Conservation (phyloP, 2,329 filamentous ascomycete species). For the Hypoxylon sp. region DNA sequence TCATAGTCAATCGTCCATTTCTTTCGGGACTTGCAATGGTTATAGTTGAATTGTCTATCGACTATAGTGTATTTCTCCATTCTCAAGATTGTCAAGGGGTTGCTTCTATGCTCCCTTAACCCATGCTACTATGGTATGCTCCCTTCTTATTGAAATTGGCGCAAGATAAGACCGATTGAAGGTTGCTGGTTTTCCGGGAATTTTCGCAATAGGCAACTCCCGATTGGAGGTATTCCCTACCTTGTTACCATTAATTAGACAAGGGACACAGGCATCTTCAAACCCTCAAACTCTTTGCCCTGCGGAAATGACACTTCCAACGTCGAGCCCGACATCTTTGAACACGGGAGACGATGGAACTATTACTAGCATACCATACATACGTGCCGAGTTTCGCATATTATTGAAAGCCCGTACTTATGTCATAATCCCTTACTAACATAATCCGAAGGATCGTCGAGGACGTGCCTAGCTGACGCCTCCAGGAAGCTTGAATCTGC, state of each 20-base stretch:
- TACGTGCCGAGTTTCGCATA: background rate
- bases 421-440: conserved; percentile 14
- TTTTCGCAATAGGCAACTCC: conserved; percentile 15
- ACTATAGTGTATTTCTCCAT: conserved; percentile 4
- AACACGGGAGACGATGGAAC: background rate
- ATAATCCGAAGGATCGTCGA: conserved; percentile 20
- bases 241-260: conserved; percentile 20
- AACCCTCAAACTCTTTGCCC: conserved; percentile 1
- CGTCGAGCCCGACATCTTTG: conserved; percentile 11
- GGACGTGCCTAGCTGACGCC: background rate
- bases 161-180: conserved; percentile 29
- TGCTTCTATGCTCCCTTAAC: conserved; percentile 16
- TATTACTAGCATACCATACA: conserved; percentile 5
- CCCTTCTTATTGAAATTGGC: conserved; percentile 27
- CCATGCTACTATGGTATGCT: background rate
- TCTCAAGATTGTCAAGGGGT: conserved; percentile 19
- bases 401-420: background rate
- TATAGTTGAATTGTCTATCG: background rate
- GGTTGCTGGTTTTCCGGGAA: conserved; percentile 10
- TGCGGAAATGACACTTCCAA: conserved; percentile 18
- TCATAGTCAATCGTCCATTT: background rate
- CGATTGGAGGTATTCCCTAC: conserved; percentile 12
- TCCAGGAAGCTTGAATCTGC: background rate
- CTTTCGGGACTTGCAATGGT: background rate
- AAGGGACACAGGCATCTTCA: conserved; percentile 13